These are phyloP conservation scores for Amanita exitialis DNA, from an alignment of 768 basidiomycete genomes.

Conservation along the genomic window DNA sequence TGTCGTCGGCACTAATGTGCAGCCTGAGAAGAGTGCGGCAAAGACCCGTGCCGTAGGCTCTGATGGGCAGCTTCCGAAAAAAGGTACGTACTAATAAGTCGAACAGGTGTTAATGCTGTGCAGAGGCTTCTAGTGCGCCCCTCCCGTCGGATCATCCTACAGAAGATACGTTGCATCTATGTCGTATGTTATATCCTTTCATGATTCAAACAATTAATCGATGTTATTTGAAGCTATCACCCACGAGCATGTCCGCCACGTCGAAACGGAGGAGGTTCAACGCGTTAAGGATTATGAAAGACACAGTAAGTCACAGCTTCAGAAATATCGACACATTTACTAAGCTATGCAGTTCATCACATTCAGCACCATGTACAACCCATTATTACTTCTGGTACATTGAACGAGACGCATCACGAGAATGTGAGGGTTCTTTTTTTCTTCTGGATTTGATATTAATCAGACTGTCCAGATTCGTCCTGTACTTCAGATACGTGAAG, in stretches of 20 bases:
- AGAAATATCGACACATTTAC: not conserved
- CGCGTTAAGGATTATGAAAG: constrained; percentile 23
- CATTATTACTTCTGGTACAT: constrained; percentile 16
- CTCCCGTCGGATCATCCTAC: constrained; percentile 11
- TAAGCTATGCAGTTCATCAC: constrained; percentile 20
- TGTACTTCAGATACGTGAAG: constrained; percentile 17
- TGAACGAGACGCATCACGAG: constrained; percentile 17
- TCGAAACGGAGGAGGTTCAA: constrained; percentile 21
- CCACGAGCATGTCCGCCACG: constrained; percentile 18
- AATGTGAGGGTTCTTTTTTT: constrained; percentile 9
- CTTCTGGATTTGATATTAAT: not conserved
- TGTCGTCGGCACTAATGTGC: not conserved
- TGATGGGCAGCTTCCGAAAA: no score
- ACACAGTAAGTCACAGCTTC: constrained; percentile 17
- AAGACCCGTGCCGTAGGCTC: not conserved
- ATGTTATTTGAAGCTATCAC: constrained; percentile 14
- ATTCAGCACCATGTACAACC: constrained; percentile 29
- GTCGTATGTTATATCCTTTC: constrained; percentile 9
- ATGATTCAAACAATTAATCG: not conserved
- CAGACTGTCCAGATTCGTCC: constrained; percentile 15
- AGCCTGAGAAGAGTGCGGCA: not conserved
- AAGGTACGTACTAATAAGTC: not conserved
- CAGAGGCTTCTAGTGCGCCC: constrained; percentile 6
- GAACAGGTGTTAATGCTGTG: not conserved
- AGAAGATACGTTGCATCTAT: constrained; percentile 15